Evolutionary conservation across 306 rosid species (phyloP), one percentile per base, ranked within the genome.

Genomic region (Trifolium fragiferum): DNA sequence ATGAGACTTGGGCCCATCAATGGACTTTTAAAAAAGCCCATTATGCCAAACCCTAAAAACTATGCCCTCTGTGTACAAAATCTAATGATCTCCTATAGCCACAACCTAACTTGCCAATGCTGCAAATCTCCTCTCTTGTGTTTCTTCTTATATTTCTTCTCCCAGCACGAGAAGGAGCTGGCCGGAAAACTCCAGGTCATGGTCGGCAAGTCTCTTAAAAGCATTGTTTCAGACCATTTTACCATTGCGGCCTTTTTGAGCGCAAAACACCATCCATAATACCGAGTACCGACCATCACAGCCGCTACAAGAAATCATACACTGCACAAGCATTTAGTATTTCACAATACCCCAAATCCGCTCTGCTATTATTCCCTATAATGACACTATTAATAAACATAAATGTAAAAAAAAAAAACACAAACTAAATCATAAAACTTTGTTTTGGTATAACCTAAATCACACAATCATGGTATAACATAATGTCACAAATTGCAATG

Each of bases 361-460:
- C 18, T 55, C 33, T 6, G 3, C 3, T 10, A 55, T 10, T 21
- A 21, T 10, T n/a, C 14, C 8, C 32, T 10, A 4, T 4, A 54
- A 54, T 14, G 1, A 55, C 32, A 10, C 14, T 55, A 21, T 10
- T 57, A 23, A 57, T n/a, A 57, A 54, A 57, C 35, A 21, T 57
- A 4, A 6, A 57, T 23, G 16, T 8, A 57, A 7, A 21, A 30
- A 57, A 2, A 23, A 9, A 11, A 30, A 0, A 30, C 33, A 69
- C 70, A 32, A 32, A 32, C 38, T 11, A 30, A 32, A 57, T 57
- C 49, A 58, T 35, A 46, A 5, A 68, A n/a, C 13, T 44, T 63
- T 63, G 16, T 5, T 33, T 74, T 30, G 21, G 54, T 21, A 35
- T 18, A 74, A 64, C 66, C 73, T 37, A 53, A 53, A 66, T 7